These are phyloP conservation scores for Carnegiea gigantea DNA, from an alignment of 179 eudicot species.

Conservation along the genomic window DNA sequence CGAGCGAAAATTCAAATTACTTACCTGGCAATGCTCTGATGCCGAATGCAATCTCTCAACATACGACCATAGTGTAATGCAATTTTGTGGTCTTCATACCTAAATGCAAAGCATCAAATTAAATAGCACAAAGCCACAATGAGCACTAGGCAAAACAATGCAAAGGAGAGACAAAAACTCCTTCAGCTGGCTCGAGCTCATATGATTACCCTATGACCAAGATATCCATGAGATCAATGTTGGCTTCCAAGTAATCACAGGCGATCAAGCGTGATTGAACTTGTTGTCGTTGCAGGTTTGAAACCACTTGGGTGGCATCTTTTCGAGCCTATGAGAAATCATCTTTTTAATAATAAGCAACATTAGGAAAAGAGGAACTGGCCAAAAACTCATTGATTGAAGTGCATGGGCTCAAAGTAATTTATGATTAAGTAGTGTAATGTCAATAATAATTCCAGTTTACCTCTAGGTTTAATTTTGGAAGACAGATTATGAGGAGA, in stretches of 20 bases:
- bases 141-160: background rate
- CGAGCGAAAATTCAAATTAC: background rate
- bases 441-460: background rate
- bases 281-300: slow-evolving; percentile 76
- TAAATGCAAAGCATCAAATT: slow-evolving; percentile 11
- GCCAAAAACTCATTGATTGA: background rate
- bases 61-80: slow-evolving; percentile 71
- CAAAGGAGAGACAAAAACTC: background rate
- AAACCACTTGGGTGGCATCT: slow-evolving; percentile 72
- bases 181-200: background rate
- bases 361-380: slow-evolving; percentile 22
- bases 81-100: slow-evolving; percentile 60
- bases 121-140: background rate
- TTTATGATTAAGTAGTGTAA: no score
- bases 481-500: slow-evolving; percentile 58
- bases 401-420: no score
- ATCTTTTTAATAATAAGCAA: slow-evolving; percentile 32
- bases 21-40: slow-evolving; percentile 84
- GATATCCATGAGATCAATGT: slow-evolving; percentile 59
- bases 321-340: slow-evolving; percentile 53
- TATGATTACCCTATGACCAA: slow-evolving; percentile 58
- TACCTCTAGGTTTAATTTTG: slow-evolving; percentile 72
- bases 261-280: slow-evolving; percentile 71
- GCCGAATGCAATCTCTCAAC: slow-evolving; percentile 82
- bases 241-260: slow-evolving; percentile 67